Evolutionary conservation across 441 rosid species (phyloP).

Genomic region (Populus hybrid): DNA sequence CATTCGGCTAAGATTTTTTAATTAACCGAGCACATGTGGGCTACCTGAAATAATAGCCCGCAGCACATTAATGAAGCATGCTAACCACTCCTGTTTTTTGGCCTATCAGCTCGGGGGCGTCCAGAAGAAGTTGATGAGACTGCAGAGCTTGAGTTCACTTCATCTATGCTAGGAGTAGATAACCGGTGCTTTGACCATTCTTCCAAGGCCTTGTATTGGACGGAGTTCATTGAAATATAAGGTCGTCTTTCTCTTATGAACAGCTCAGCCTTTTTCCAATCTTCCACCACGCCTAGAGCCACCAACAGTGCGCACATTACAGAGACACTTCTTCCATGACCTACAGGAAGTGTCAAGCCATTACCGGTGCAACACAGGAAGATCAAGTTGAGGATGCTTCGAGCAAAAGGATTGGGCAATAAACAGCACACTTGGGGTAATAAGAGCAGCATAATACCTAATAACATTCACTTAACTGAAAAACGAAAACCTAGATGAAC

Average conservation of each 20-base stretch:
- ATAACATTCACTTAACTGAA: neutral
- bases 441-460: neutral
- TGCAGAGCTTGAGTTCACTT: constrained; percentile 4
- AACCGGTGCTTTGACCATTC: constrained; percentile 55
- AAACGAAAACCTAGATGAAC: neutral
- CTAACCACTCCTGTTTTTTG: constrained; percentile 1
- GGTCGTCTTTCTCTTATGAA: constrained; percentile 48
- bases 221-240: constrained; percentile 47
- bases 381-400: neutral
- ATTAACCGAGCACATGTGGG: neutral
- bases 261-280: constrained; percentile 64
- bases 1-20: neutral
- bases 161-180: constrained; percentile 28
- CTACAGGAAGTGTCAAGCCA: constrained; percentile 25
- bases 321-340: constrained; percentile 79
- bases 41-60: neutral
- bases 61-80: neutral
- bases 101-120: neutral
- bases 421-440: no score
- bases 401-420: neutral
- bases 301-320: constrained; percentile 61
- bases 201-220: constrained; percentile 47
- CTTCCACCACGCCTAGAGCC: constrained; percentile 52
- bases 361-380: neutral
- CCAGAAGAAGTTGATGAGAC: constrained; percentile 1